A percentile compares a stretch with the other conserved stretches of the same genome.
Evolutionary conservation across 2,329 filamentous ascomycete genomes (phyloP).

Genomic region (Hymenoscyphus salicellus): DNA sequence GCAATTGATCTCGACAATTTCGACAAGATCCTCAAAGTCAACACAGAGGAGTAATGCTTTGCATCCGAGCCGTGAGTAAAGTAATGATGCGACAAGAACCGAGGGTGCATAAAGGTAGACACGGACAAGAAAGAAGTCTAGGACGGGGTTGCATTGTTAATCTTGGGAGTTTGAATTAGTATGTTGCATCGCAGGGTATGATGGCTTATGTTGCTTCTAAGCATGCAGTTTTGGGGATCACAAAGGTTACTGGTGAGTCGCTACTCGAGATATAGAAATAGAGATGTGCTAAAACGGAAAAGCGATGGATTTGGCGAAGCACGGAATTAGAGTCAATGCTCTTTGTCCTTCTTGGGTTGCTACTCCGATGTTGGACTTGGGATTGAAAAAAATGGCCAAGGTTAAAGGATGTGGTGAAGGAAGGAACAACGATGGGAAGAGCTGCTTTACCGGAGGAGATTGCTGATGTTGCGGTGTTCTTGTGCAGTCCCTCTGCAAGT

Average conservation of each 20-base stretch:
- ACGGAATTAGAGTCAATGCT: slow-evolving; percentile 14
- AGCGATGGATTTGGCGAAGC: slow-evolving; percentile 6
- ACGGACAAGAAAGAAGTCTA: slow-evolving; percentile 7
- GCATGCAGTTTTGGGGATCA: slow-evolving; percentile 32
- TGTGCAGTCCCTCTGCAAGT: slow-evolving; percentile 15
- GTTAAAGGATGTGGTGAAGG: background rate
- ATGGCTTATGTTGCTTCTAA: slow-evolving; percentile 31
- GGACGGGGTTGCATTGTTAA: slow-evolving; percentile 55
- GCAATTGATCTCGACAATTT: slow-evolving; percentile 27
- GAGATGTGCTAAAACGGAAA: too few species aligned
- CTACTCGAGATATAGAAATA: background rate
- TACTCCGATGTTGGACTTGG: slow-evolving; percentile 16
- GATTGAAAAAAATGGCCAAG: background rate
- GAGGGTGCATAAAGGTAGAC: slow-evolving; percentile 11
- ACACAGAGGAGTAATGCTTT: slow-evolving; percentile 36
- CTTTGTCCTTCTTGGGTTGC: slow-evolving; percentile 19
- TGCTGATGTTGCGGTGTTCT: slow-evolving; percentile 17
- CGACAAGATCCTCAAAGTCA: slow-evolving; percentile 35
- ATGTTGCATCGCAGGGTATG: slow-evolving; percentile 13
- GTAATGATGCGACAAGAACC: slow-evolving; percentile 17
- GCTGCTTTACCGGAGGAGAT: slow-evolving; percentile 20
- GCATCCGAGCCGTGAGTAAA: slow-evolving; percentile 34
- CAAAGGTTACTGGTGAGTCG: slow-evolving; percentile 20
- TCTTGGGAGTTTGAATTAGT: slow-evolving; percentile 48
- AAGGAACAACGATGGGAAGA: background rate